Evolutionary conservation across 2,329 filamentous ascomycete genomes (phyloP), one percentile per base, ranked within the genome.

Genomic region (Pyrenochaeta sp.): DNA sequence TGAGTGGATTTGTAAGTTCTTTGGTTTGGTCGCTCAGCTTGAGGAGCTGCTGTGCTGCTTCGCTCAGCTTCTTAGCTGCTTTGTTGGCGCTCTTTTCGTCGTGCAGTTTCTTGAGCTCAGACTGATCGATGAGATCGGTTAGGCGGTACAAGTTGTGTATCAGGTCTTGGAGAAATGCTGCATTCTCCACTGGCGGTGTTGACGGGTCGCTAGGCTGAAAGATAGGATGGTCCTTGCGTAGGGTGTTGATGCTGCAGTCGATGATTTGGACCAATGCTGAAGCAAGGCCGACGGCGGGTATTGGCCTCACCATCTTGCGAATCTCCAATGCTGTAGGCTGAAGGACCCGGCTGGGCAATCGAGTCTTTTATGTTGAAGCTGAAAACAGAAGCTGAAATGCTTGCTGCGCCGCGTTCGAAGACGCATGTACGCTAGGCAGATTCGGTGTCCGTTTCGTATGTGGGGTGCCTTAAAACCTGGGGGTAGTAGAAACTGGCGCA

Each of bases 11-110:
- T 1, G 63, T 65, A 22, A 66, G n/a, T 34, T 66, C 61, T 40
- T 66, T 70, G 19, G 64, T 59, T 22, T 63, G 60, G 6, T 73
- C 69, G 52, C 67, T 62, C 25, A 72, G 58, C 52, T 67, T 72
- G 28, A 74, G 55, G 8, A 74, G 58, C 7, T 71, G 67, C 53
- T 64, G 62, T 22, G 66, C 65, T 7, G 65, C 66, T 19, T 72
- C 71, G 56, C 69, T 70, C 8, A 73, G 53, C 47, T 72, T 73
- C 6, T 58, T 52, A 19, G 54, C 43, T 36, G 62, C 64, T 34
- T 59, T 62, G 19, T 68, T 34, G 22, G 61, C 52, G 22, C 56
- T 52, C 34, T 64, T 72, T 28, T 64, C 61, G 8, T 68, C 61
- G 22, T 62, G 54, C 15, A 68, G 44, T 43, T 53, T 63, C 42